Percentiles rank a stretch among this genome's conserved stretches.
Conservation (phyloP, 345 rosid genomes). For the Eucalyptus regnans region DNA sequence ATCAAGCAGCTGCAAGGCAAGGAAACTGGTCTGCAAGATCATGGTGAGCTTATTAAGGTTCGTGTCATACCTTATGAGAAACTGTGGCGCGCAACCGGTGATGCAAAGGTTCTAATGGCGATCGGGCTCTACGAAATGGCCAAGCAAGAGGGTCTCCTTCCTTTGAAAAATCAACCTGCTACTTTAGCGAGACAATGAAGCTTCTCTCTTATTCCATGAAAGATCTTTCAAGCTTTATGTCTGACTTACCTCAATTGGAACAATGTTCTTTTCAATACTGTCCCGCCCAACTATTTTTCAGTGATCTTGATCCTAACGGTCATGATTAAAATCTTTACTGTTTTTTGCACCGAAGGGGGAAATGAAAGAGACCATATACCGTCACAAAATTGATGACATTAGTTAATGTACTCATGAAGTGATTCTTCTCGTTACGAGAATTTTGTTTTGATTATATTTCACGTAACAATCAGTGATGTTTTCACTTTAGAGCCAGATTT, state of each 20-base stretch:
- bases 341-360: neutral
- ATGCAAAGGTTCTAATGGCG: slow-evolving; percentile 63
- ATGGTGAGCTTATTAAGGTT: slow-evolving; percentile 80
- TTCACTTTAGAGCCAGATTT: neutral
- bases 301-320: neutral
- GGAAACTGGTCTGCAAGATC: slow-evolving; percentile 64
- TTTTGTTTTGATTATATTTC: too few relatives aligned
- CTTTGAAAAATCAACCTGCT: neutral
- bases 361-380: neutral
- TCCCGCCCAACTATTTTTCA: neutral
- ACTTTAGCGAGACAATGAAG: neutral
- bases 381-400: neutral
- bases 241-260: neutral
- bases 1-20: slow-evolving; percentile 67
- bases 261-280: neutral
- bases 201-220: neutral
- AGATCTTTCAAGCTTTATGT: neutral
- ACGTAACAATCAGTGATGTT: neutral
- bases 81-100: slow-evolving; percentile 73
- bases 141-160: slow-evolving; percentile 40
- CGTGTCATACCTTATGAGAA: slow-evolving; percentile 42
- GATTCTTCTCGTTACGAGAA: neutral
- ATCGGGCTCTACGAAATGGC: slow-evolving; percentile 82
- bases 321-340: neutral
- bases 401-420: neutral